A percentile compares a stretch with the other conserved stretches of the same genome.
Evolutionary conservation across 2,329 filamentous ascomycete species (phyloP).

Genomic region (Stagonosporopsis tanaceti): DNA sequence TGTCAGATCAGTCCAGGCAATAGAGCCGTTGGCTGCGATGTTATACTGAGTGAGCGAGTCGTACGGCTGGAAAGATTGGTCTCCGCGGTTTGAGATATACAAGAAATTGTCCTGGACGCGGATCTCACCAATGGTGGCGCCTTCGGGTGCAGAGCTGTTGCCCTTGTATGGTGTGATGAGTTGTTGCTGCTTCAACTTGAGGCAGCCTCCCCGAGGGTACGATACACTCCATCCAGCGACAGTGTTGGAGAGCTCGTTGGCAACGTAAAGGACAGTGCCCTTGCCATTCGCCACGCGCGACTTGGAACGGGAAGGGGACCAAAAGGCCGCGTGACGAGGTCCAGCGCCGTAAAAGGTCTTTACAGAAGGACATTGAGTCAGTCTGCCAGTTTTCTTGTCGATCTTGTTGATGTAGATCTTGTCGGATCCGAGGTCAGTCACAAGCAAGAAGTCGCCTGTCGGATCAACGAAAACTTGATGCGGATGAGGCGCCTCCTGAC

Average conservation of each 20-base stretch:
- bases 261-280: constrained; percentile 42
- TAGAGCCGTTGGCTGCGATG: constrained; percentile 40
- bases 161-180: constrained; percentile 45
- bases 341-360: constrained; percentile 58
- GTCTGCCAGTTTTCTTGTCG: constrained; percentile 54
- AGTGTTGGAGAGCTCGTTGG: constrained; percentile 47
- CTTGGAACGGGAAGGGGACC: constrained; percentile 43
- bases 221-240: constrained; percentile 43
- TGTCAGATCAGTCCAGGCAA: constrained; percentile 41
- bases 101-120: constrained; percentile 44
- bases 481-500: constrained; percentile 65
- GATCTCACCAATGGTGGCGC: constrained; percentile 46
- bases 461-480: constrained; percentile 62
- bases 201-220: constrained; percentile 43
- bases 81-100: constrained; percentile 48
- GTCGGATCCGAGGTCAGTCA: constrained; percentile 64
- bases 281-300: constrained; percentile 27
- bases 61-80: constrained; percentile 46
- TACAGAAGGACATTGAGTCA: constrained; percentile 58
- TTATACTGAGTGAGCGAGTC: constrained; percentile 49
- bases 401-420: constrained; percentile 63
- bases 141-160: constrained; percentile 37
- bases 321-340: constrained; percentile 63
- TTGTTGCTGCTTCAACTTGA: constrained; percentile 42
- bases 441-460: constrained; percentile 60